Evolutionary conservation across 2,329 filamentous ascomycete species (phyloP), one percentile per base, ranked within the genome.

Genomic region (Ophiostoma quercus): DNA sequence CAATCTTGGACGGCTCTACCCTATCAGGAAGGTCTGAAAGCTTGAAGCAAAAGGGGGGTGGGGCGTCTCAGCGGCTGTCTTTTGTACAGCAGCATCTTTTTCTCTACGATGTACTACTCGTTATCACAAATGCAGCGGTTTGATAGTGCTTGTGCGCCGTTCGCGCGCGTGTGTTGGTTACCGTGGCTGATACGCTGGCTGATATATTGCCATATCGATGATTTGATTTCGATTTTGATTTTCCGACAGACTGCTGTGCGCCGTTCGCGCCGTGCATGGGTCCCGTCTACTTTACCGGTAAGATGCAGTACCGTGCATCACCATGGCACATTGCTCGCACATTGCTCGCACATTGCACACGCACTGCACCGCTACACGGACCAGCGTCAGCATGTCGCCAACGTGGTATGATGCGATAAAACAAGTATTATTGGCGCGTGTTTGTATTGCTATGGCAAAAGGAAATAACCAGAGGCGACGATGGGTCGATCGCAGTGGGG

Each of bases 11-110:
- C 19, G 47, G 19, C 47, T 51, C 47, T 8, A 51, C 51, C 51
- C 51, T 25, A 57, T 57, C 51, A 57, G 51, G 51, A 57, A 57
- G 51, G 51, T 57, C n/a, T 22, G n/a, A 57, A 25, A 57, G 51
- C 51, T 57, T 25, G 22, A 57, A 57, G 51, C 51, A 29, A 57
- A 57, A 25, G n/a, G 51, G 51, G 51, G 51, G 51, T 57, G 51
- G 51, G 8, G 51, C 9, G 51, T 57, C 51, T 57, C 43, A 47
- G 1, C 3, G 41, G 5, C 41, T 47, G 43, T 47, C 16, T 6
- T 34, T 8, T 34, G 8, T 5, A 34, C 2, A 16, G 3, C 2
- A 16, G 43, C 16, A 16, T 47, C 43, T 19, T 5, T 47, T 47
- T n/a, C 16, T 47, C 7, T 47, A 14, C 0, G 16, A 2, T 19